Base-by-base conservation (phyloP, 2,329 filamentous ascomycete species). In the Talaromyces sp. region DNA sequence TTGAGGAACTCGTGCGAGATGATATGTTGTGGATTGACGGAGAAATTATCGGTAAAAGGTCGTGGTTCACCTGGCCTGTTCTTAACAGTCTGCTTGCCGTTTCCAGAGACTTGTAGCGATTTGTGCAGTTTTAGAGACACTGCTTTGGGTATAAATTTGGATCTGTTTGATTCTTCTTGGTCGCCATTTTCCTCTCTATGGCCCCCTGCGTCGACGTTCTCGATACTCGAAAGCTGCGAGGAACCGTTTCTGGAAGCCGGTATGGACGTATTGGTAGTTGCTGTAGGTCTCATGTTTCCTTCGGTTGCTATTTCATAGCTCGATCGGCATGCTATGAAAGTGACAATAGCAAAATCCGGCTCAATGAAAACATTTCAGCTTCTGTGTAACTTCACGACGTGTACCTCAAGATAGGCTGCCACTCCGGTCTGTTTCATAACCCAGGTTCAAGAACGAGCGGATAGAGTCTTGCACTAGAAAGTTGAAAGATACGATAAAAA, bases 1-100 rank as follows among this genome's bases (percentile, higher is more conserved):
- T 63, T 61, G 29, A 61, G 59, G 53, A 54, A 61, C 10, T 58
- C 56, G 53, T 61, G 50, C 19, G 61, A 61, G 51, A 58, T 26
- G 11, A 26, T n/a, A 51, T 29, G 49, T 14, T 52, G 24, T 29
- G 35, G 14, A 38, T n/a, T 38, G 35, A 5, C 35, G 6, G 35
- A n/a, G 14, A 38, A 9, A 38, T 38, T n/a, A 38, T 38, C 1
- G 17, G 35, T 38, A n/a, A 6, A n/a, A 7, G 32, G 32, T 17
- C 32, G 13, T 38, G 32, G 5, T 6, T 14, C 32, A 38, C 7
- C 4, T n/a, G 7, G 17, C 35, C 14, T 38, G 35, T 38, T n/a
- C 35, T 38, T n/a, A 38, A n/a, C 35, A 38, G 6, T 17, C 17
- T n/a, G 35, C 5, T 9, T 8, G 17, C 35, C 6, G 8, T 38